Evolutionary conservation across 768 basidiomycete genomes (phyloP).

Genomic region (Boletus rufocinnamomeus): DNA sequence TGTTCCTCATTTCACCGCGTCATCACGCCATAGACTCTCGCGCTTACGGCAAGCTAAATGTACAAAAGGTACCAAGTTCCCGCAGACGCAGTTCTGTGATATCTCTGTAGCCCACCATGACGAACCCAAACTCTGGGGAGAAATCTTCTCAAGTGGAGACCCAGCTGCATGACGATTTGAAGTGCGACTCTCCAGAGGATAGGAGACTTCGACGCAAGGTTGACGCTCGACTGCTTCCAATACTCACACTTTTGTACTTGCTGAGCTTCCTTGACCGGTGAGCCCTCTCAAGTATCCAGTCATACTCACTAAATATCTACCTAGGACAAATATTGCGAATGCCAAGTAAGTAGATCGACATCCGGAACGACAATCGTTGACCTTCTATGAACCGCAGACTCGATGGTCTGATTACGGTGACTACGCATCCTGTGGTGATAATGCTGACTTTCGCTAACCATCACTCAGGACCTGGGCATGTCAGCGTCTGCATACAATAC

Average conservation of each 20-base stretch:
- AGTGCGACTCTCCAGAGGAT: slow-evolving; percentile 20
- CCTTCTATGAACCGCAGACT: slow-evolving; percentile 38
- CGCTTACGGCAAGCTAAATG: background rate
- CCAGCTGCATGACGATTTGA: background rate
- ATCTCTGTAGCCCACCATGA: slow-evolving; percentile 8
- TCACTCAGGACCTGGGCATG: slow-evolving; percentile 50
- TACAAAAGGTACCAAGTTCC: background rate
- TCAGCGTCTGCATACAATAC: slow-evolving; percentile 56
- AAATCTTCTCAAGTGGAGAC: slow-evolving; percentile 14
- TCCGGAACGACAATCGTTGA: background rate
- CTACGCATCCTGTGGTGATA: background rate
- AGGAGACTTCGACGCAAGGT: slow-evolving; percentile 35
- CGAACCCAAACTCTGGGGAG: slow-evolving; percentile 5
- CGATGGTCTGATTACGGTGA: slow-evolving; percentile 51
- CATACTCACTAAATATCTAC: background rate
- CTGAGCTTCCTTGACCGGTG: slow-evolving; percentile 45
- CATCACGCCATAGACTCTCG: slow-evolving; percentile 11
- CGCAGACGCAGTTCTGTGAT: background rate
- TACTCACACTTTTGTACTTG: slow-evolving; percentile 43
- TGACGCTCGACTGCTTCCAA: slow-evolving; percentile 40
- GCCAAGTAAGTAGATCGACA: slow-evolving; percentile 33
- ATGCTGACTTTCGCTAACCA: background rate
- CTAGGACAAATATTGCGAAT: slow-evolving; percentile 41
- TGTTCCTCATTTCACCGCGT: background rate
- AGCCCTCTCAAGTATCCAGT: background rate